These are phyloP conservation scores for Metschnikowia proteae DNA, from an alignment of 805 yeast genomes.

Conservation along the genomic window DNA sequence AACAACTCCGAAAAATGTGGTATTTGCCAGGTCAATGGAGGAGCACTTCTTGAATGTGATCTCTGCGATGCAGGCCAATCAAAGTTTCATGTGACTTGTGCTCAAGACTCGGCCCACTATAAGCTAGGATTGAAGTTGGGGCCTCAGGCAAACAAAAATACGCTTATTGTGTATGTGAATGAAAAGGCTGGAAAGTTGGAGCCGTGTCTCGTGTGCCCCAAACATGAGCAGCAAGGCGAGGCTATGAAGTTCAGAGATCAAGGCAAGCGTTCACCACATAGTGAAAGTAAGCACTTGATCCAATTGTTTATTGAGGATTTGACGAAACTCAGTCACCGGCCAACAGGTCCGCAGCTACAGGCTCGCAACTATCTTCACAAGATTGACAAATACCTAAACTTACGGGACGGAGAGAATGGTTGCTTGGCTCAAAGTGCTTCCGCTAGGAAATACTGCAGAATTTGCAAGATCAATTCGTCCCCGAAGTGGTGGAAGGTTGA, in stretches of 20 bases:
- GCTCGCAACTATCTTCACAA: slow-evolving; percentile 29
- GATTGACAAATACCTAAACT: slow-evolving; percentile 11
- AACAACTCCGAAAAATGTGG: slow-evolving; percentile 38
- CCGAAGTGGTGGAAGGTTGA: slow-evolving; percentile 37
- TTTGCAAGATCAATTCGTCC: slow-evolving; percentile 25
- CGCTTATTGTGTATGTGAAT: slow-evolving; percentile 18
- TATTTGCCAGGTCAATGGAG: slow-evolving; percentile 45
- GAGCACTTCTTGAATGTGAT: slow-evolving; percentile 48
- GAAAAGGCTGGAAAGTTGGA: slow-evolving; percentile 35
- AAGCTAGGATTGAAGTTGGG: slow-evolving; percentile 52
- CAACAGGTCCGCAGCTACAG: slow-evolving; percentile 32
- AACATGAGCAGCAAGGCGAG: slow-evolving; percentile 27
- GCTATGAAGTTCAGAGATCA: slow-evolving; percentile 28
- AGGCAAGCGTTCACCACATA: slow-evolving; percentile 23
- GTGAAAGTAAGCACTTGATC: slow-evolving; percentile 35
- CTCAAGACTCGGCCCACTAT: slow-evolving; percentile 44
- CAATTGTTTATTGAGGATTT: slow-evolving; percentile 39
- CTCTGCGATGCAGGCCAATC: slow-evolving; percentile 32
- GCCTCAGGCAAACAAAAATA: slow-evolving; percentile 17
- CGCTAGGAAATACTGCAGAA: slow-evolving; percentile 14
- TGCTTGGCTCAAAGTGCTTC: neutral
- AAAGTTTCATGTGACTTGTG: slow-evolving; percentile 54
- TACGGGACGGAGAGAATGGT: slow-evolving; percentile 2
- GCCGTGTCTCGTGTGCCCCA: slow-evolving; percentile 44
- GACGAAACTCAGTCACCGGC: slow-evolving; percentile 15